Percentiles rank a stretch among this genome's conserved stretches.
phyloP scores from a whole-genome alignment of 345 rosid species.

The Gossypium arboreum region DNA sequence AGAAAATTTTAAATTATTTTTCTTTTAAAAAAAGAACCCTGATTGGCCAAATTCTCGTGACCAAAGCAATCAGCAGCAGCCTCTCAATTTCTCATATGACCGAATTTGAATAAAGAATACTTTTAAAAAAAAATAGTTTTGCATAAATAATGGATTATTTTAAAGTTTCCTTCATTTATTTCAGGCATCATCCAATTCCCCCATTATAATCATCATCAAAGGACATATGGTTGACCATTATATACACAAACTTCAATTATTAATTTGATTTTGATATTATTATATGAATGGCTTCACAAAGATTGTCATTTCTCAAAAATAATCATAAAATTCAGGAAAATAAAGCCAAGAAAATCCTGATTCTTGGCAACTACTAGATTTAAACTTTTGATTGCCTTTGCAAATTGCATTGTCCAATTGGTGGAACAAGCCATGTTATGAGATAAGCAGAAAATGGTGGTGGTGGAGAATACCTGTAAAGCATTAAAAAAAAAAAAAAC shows the following conservation, averaged over 20 bases:
- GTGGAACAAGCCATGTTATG: not conserved
- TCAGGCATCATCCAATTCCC: not conserved
- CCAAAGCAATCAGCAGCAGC: slow-evolving; percentile 5
- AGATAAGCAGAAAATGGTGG: not conserved
- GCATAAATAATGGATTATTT: not conserved
- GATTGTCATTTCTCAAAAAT: not conserved
- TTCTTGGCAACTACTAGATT: no score
- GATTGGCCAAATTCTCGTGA: not conserved
- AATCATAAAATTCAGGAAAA: no score
- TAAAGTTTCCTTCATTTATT: not conserved
- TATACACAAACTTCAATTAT: not conserved
- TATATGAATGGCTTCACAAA: not conserved
- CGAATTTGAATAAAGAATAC: not conserved
- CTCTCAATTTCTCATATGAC: not conserved
- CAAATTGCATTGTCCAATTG: not conserved
- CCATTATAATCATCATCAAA: not conserved
- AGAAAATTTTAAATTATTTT: no score
- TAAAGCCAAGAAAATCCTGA: no score
- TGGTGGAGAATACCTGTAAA: not conserved
- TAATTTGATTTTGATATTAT: not conserved
- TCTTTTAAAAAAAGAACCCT: not conserved
- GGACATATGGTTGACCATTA: not conserved
- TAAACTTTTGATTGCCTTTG: no score
- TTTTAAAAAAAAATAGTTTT: no score
- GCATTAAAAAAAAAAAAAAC: not conserved